A percentile compares a stretch with the other conserved stretches of the same genome.
These are phyloP conservation scores for Tubosaeta sp. DNA, from an alignment of 768 basidiomycete species.

Conservation along the genomic window DNA sequence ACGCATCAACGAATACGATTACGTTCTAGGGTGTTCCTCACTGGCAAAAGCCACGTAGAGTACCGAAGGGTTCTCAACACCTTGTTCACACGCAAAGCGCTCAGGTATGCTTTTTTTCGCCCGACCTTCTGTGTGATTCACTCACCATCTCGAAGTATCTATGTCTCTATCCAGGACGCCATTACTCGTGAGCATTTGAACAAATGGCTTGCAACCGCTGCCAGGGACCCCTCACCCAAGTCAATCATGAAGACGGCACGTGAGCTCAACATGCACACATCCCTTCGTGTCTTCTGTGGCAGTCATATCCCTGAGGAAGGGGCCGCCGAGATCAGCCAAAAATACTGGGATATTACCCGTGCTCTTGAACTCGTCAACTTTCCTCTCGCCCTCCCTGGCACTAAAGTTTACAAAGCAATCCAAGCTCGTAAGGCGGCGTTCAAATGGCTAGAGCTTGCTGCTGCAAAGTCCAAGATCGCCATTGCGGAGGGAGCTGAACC, in stretches of 20 bases:
- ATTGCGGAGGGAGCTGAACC: conserved; percentile 80
- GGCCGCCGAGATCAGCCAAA: conserved; percentile 77
- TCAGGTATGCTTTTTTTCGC: conserved; percentile 52
- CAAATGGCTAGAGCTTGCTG: conserved; percentile 75
- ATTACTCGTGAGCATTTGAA: conserved; percentile 75
- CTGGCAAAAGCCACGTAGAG: conserved; percentile 87
- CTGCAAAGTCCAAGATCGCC: conserved; percentile 70
- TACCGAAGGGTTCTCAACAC: conserved; percentile 88
- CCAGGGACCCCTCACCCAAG: conserved; percentile 43
- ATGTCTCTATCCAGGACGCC: conserved; percentile 76
- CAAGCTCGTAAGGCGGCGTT: conserved; percentile 86
- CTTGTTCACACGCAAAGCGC: conserved; percentile 91
- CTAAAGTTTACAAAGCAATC: conserved; percentile 92
- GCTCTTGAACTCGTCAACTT: conserved; percentile 99
- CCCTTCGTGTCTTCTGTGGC: conserved; percentile 93
- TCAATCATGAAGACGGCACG: conserved; percentile 90
- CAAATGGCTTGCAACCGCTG: conserved; percentile 63
- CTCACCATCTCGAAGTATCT: conserved; percentile 50
- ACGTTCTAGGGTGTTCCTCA: conserved; percentile 88
- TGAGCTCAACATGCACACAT: conserved; percentile 95
- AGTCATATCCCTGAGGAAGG: conserved; percentile 80
- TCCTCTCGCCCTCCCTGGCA: conserved; percentile 91
- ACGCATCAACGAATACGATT: background rate
- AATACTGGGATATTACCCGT: conserved; percentile 94
- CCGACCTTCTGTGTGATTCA: background rate